Evolutionary conservation across 73 alveolate genomes (phyloP).

Genomic region (Symbiodinium pilosum): DNA sequence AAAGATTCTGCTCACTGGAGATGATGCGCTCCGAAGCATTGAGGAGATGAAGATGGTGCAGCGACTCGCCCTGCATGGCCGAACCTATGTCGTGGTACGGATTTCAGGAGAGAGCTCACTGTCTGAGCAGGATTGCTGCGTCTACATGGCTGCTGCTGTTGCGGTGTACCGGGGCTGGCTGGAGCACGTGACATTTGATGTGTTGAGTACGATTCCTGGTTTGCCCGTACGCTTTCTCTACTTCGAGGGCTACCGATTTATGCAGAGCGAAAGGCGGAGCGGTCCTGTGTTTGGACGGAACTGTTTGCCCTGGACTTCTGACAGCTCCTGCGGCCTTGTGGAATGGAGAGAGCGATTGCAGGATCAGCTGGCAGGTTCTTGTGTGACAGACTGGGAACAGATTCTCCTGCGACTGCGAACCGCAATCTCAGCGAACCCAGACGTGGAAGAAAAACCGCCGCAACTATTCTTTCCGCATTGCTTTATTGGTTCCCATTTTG

Average conservation of each 20-base stretch:
- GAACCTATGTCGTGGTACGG: neutral
- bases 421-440: neutral
- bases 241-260: conserved; percentile 53
- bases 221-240: conserved; percentile 22
- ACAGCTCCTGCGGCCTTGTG: neutral
- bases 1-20: neutral
- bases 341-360: conserved; percentile 40
- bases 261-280: conserved; percentile 29
- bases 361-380: neutral
- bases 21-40: too few relatives aligned
- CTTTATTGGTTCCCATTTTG: too few relatives aligned
- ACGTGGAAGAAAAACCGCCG: too few relatives aligned
- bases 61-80: neutral
- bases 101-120: neutral
- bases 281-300: conserved; percentile 18
- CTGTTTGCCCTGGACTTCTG: conserved; percentile 35
- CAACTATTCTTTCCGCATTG: too few relatives aligned
- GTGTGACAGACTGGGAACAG: conserved; percentile 19
- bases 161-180: neutral
- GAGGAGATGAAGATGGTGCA: neutral
- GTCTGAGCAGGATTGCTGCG: neutral
- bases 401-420: neutral
- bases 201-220: neutral
- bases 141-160: neutral
- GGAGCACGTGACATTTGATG: neutral